Percentiles rank a stretch among this genome's conserved stretches.
phyloP scores from a whole-genome alignment of 1,284 basidiomycete genomes.

The Chalciporus sp. region DNA sequence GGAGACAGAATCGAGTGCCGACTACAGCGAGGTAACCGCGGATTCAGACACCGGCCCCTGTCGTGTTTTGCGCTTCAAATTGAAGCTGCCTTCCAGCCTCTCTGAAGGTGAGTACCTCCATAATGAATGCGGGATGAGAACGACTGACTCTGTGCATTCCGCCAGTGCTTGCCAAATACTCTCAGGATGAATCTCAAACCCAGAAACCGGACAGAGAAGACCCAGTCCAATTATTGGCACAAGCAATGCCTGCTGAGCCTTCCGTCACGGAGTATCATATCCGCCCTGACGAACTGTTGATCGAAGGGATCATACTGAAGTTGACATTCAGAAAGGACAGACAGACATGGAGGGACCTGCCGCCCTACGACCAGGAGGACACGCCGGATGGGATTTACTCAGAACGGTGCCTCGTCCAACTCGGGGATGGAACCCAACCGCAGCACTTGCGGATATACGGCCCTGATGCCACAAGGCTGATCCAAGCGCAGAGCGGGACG shows the following conservation, averaged over 20 bases:
- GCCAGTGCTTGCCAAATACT: too few relatives aligned
- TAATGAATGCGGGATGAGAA: too few relatives aligned
- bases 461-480: background rate
- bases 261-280: background rate
- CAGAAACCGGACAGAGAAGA: too few relatives aligned
- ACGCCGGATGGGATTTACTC: background rate
- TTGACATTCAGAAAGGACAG: slow-evolving; percentile 1
- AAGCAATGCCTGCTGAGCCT: background rate
- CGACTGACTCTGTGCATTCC: too few relatives aligned
- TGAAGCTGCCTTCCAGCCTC: too few relatives aligned
- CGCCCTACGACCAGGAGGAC: slow-evolving; percentile 7
- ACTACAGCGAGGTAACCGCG: too few relatives aligned
- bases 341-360: background rate
- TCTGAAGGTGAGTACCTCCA: too few relatives aligned
- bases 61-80: too few relatives aligned
- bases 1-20: background rate
- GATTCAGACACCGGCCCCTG: too few relatives aligned
- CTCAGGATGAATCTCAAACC: too few relatives aligned
- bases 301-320: background rate
- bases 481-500: background rate
- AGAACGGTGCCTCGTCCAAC: slow-evolving; percentile 7
- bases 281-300: background rate
- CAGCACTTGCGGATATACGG: slow-evolving; percentile 6
- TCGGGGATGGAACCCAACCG: background rate
- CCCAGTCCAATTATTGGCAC: background rate